phyloP scores from a whole-genome alignment of 129 eudicot species.

The Flaveria trinervia region DNA sequence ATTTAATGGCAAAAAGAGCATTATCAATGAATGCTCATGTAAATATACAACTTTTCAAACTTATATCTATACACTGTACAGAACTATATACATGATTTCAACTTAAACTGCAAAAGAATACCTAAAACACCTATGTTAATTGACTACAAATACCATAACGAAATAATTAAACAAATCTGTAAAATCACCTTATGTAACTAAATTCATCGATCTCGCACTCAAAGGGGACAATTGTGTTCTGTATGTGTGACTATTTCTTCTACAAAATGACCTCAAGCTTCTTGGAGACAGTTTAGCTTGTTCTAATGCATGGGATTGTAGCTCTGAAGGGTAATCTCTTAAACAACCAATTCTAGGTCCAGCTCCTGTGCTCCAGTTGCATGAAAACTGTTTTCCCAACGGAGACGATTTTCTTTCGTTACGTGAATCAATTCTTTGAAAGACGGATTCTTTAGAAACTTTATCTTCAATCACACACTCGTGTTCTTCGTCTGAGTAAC shows the following conservation, averaged over 20 bases:
- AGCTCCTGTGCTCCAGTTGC: slow-evolving; percentile 96
- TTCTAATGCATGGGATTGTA: slow-evolving; percentile 80
- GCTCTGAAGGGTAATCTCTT: slow-evolving; percentile 79
- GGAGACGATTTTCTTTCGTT: slow-evolving; percentile 60
- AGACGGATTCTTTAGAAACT: slow-evolving; percentile 49
- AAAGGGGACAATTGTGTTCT: slow-evolving; percentile 36
- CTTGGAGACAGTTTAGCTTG: slow-evolving; percentile 75
- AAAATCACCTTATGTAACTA: slow-evolving; percentile 1
- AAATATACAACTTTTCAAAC: slow-evolving; percentile 26
- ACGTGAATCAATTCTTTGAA: slow-evolving; percentile 64
- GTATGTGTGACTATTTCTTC: slow-evolving; percentile 25
- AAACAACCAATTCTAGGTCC: slow-evolving; percentile 94
- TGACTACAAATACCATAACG: slow-evolving; percentile 10
- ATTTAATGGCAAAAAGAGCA: slow-evolving; percentile 30
- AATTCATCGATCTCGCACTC: not conserved
- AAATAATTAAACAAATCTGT: slow-evolving; percentile 20
- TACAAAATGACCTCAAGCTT: slow-evolving; percentile 30
- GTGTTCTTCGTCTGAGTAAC: slow-evolving; percentile 42
- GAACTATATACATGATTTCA: slow-evolving; percentile 23
- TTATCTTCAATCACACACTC: slow-evolving; percentile 38
- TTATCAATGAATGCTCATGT: slow-evolving; percentile 10
- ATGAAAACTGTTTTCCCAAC: slow-evolving; percentile 66
- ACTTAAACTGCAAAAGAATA: slow-evolving; percentile 29
- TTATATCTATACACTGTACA: slow-evolving; percentile 29
- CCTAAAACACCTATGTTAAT: slow-evolving; percentile 27